phyloP scores from a whole-genome alignment of 2,329 filamentous ascomycete species.

The Amphichorda felina region DNA sequence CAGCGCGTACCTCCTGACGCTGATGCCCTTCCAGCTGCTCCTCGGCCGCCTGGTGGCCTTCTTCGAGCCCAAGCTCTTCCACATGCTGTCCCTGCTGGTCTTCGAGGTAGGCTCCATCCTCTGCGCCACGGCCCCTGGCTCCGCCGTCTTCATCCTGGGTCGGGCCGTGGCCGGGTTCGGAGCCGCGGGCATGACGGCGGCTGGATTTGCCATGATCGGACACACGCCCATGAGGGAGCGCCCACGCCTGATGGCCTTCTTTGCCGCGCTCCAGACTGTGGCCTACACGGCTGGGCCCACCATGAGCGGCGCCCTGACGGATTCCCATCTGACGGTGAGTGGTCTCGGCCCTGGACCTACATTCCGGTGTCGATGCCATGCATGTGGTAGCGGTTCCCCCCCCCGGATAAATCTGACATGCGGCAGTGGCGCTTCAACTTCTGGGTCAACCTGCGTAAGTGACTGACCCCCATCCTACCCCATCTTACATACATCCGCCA shows the following conservation, averaged over 20 bases:
- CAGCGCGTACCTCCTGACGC: slow-evolving; percentile 46
- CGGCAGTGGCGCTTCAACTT: slow-evolving; percentile 1
- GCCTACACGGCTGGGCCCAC: not conserved
- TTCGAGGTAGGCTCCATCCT: slow-evolving; percentile 15
- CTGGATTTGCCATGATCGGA: not conserved
- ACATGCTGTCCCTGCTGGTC: slow-evolving; percentile 5
- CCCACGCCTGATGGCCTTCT: not conserved
- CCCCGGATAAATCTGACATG: not conserved
- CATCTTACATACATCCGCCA: too few species aligned
- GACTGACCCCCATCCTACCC: too few species aligned
- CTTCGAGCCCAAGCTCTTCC: slow-evolving; percentile 30
- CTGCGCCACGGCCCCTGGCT: slow-evolving; percentile 15
- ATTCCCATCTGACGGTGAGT: slow-evolving; percentile 1
- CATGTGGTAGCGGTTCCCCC: too few species aligned
- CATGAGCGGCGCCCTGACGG: not conserved
- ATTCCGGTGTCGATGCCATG: too few species aligned
- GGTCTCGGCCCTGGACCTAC: too few species aligned
- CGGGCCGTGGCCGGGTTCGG: slow-evolving; percentile 20
- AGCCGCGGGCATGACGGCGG: slow-evolving; percentile 9
- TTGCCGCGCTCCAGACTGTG: not conserved
- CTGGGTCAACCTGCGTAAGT: slow-evolving; percentile 1
- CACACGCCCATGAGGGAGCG: not conserved
- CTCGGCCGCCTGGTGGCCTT: slow-evolving; percentile 39
- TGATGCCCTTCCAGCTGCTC: slow-evolving; percentile 36
- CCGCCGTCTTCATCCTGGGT: slow-evolving; percentile 18